These are phyloP conservation scores for Linnemannia exigua DNA, from an alignment of 192 early-diverging fungal species.

Conservation along the genomic window DNA sequence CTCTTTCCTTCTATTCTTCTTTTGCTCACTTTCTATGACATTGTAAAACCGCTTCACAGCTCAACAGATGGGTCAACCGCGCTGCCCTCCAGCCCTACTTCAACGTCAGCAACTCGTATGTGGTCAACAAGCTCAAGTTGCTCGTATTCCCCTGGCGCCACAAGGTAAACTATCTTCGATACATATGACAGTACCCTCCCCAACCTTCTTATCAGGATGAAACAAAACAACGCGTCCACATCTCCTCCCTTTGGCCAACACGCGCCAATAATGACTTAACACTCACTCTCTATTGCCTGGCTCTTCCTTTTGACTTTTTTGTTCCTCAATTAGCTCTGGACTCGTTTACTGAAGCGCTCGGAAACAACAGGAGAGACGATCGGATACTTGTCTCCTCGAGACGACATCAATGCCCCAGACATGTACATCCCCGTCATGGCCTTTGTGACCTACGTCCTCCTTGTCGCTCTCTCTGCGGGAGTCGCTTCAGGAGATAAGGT, in stretches of 20 bases:
- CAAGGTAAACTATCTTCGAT: constrained; percentile 58
- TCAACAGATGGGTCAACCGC: constrained; percentile 88
- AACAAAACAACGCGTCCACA: background rate
- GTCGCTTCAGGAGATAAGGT: constrained; percentile 2
- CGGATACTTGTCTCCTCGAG: constrained; percentile 86
- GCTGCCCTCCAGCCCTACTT: constrained; percentile 93
- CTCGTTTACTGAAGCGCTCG: constrained; percentile 79
- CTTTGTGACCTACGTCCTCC: constrained; percentile 91
- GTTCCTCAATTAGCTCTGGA: constrained; percentile 75
- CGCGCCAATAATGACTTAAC: background rate
- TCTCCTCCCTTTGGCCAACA: background rate
- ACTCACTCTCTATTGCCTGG: background rate
- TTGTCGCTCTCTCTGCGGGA: constrained; percentile 78
- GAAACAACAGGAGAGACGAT: constrained; percentile 83
- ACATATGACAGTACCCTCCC: no score
- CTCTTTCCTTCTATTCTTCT: background rate
- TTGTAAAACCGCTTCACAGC: constrained; percentile 52
- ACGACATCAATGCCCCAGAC: constrained; percentile 96
- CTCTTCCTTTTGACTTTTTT: background rate
- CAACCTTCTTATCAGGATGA: background rate
- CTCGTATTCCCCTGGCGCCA: constrained; percentile 95
- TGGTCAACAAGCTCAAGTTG: constrained; percentile 87
- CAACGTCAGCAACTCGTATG: constrained; percentile 95
- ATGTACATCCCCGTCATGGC: constrained; percentile 98
- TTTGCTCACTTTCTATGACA: background rate